These are phyloP conservation scores for Maudiozyma serrabonitensis DNA, from an alignment of 805 yeast species.

Conservation along the genomic window DNA sequence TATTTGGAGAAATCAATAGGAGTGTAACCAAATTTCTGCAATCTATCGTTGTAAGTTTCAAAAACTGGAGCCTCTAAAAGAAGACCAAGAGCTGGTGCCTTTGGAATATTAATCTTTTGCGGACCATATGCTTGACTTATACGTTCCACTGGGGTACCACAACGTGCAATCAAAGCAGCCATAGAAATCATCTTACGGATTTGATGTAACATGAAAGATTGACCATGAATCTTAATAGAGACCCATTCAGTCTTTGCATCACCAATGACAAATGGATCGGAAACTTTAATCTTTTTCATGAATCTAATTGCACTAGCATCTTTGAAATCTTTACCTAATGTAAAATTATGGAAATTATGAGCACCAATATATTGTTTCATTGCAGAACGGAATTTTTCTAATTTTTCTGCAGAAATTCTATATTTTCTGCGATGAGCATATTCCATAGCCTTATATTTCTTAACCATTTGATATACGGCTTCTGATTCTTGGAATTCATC, in stretches of 20 bases:
- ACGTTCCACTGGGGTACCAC: constrained; percentile 72
- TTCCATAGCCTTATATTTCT: constrained; percentile 52
- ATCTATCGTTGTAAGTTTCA: constrained; percentile 66
- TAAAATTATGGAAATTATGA: constrained; percentile 87
- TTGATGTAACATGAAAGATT: constrained; percentile 96
- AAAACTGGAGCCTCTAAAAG: constrained; percentile 87
- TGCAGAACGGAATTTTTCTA: constrained; percentile 54
- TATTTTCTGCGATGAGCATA: constrained; percentile 57
- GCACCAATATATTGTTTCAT: constrained; percentile 72
- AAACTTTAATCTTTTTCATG: constrained; percentile 69
- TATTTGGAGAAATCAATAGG: constrained; percentile 59
- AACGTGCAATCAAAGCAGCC: constrained; percentile 78
- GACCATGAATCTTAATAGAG: constrained; percentile 93
- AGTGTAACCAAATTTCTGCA: constrained; percentile 69
- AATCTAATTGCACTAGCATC: constrained; percentile 80
- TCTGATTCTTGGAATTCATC: constrained; percentile 35
- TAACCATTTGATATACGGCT: constrained; percentile 32
- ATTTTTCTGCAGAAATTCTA: constrained; percentile 53
- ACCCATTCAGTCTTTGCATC: constrained; percentile 93
- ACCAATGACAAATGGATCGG: constrained; percentile 85
- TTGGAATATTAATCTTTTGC: constrained; percentile 79
- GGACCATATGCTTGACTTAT: constrained; percentile 69
- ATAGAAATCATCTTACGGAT: constrained; percentile 96
- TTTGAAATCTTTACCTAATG: constrained; percentile 68
- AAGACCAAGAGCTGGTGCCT: constrained; percentile 93